Evolutionary conservation across 2,329 filamentous ascomycete genomes (phyloP).

Genomic region (Lachnellula cervina): DNA sequence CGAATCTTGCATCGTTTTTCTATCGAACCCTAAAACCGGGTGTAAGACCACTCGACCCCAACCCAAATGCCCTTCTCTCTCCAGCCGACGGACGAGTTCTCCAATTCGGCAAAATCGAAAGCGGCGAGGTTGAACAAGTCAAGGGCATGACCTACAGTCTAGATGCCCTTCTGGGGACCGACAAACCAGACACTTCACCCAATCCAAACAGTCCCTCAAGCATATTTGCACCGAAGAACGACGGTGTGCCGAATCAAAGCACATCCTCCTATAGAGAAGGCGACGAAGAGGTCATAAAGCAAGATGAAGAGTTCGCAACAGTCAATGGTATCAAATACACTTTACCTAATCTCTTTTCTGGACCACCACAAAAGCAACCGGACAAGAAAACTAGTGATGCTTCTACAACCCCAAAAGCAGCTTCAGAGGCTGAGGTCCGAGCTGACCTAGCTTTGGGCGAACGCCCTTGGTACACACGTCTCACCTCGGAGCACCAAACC

Average conservation of each 20-base stretch:
- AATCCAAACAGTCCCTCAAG: constrained; percentile 39
- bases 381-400: constrained; percentile 60
- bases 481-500: constrained; percentile 57
- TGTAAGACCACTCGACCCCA: constrained; percentile 75
- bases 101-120: constrained; percentile 86
- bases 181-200: constrained; percentile 41
- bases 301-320: constrained; percentile 87
- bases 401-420: constrained; percentile 59
- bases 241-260: constrained; percentile 15
- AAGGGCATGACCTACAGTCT: constrained; percentile 98
- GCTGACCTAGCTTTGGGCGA: constrained; percentile 75
- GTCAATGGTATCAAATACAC: constrained; percentile 97
- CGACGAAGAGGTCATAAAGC: constrained; percentile 62
- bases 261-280: constrained; percentile 25
- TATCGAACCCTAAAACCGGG: constrained; percentile 92
- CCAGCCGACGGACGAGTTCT: constrained; percentile 88
- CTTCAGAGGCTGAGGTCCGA: constrained; percentile 77
- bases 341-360: constrained; percentile 80
- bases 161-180: constrained; percentile 79
- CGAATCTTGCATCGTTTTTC: constrained; percentile 94
- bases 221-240: constrained; percentile 36
- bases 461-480: constrained; percentile 65
- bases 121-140: constrained; percentile 95
- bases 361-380: constrained; percentile 42
- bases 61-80: constrained; percentile 74